These are phyloP conservation scores for Liquidambar formosana DNA, from an alignment of 164 flowering plant species.

Conservation along the genomic window DNA sequence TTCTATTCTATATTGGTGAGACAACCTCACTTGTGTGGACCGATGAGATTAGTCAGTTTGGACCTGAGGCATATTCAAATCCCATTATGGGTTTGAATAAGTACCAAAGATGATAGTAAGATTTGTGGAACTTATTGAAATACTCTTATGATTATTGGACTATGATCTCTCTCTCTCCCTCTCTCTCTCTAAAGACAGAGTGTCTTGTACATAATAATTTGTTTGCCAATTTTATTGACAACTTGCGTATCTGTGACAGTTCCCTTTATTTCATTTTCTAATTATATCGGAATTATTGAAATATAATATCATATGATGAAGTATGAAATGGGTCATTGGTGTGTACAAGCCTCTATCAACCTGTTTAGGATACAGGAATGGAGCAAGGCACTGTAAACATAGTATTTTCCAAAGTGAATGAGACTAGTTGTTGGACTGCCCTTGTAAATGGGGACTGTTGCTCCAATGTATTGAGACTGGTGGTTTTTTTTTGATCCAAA, in stretches of 20 bases:
- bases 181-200: conserved; percentile 1
- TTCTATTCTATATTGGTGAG: conserved; percentile 5
- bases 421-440: too few relatives aligned
- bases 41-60: conserved; percentile 4
- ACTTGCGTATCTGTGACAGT: too few relatives aligned
- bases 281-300: too few relatives aligned
- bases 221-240: conserved; percentile 3
- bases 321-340: too few relatives aligned
- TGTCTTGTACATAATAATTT: conserved; percentile 19
- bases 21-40: conserved; percentile 14
- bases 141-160: not conserved
- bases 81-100: conserved; percentile 13
- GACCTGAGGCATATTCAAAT: conserved; percentile 13
- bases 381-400: too few relatives aligned
- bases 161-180: not conserved
- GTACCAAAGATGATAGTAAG: not conserved
- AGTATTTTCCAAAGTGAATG: too few relatives aligned
- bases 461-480: too few relatives aligned
- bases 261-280: too few relatives aligned
- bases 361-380: too few relatives aligned
- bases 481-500: too few relatives aligned
- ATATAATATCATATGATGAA: too few relatives aligned
- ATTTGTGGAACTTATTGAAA: not conserved
- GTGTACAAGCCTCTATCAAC: not conserved
- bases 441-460: too few relatives aligned